Conservation (phyloP, 495 filamentous ascomycete genomes). For the Penicillium atrosanguineum region DNA sequence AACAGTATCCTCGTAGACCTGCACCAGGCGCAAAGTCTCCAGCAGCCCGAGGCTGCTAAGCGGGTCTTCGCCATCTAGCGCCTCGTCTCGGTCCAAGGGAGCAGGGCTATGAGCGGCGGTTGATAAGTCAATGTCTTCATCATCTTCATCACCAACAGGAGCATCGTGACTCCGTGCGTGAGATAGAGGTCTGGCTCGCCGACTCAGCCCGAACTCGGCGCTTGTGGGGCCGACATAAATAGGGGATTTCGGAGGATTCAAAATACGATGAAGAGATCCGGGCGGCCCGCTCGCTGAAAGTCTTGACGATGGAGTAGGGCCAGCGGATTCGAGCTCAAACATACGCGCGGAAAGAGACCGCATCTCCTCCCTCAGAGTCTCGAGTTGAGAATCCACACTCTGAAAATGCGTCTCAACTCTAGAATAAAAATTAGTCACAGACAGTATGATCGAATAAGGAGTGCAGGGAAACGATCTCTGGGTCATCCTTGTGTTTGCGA, state of each 20-base stretch:
- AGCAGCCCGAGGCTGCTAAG: conserved; percentile 38
- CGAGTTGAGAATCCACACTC: neutral
- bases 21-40: conserved; percentile 66
- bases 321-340: conserved; percentile 28
- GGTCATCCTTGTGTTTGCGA: neutral
- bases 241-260: conserved; percentile 37
- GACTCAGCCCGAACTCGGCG: conserved; percentile 40
- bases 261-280: conserved; percentile 27
- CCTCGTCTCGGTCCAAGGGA: conserved; percentile 11
- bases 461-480: neutral
- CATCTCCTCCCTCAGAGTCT: conserved; percentile 21
- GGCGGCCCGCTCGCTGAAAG: conserved; percentile 2
- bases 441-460: neutral
- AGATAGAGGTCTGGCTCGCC: conserved; percentile 2
- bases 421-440: neutral
- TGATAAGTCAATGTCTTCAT: conserved; percentile 19
- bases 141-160: neutral
- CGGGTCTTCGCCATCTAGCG: conserved; percentile 12
- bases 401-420: conserved; percentile 6
- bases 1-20: conserved; percentile 74
- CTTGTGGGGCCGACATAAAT: conserved; percentile 42
- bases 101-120: conserved; percentile 21
- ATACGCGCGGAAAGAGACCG: conserved; percentile 32
- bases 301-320: conserved; percentile 1
- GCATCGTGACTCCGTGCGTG: neutral